Base-by-base conservation (phyloP, 768 basidiomycete genomes). In the Candolleomyces efflorescens region DNA sequence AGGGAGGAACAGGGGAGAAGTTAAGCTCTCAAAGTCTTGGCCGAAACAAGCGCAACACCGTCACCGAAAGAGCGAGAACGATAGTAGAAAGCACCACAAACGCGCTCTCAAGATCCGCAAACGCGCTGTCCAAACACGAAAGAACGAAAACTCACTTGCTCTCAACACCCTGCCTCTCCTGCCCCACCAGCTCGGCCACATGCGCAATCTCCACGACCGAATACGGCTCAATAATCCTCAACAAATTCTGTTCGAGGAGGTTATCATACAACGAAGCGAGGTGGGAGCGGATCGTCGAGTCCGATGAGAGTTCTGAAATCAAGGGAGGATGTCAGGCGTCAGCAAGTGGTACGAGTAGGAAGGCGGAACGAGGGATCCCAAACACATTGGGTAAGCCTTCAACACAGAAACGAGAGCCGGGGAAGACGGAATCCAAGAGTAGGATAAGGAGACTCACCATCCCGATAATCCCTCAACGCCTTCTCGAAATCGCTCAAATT, bases 191-290 rank as follows among this genome's bases (percentile, higher is more conserved):
- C 53, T 90, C 88, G 66, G 96, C 96, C 17, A 99, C 90, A 66
- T 94, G 85, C 54, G 85, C 85, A 20, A 99, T 82, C 73, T 98
- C 94, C 15, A 99, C 90, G 7, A 90, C 82, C 10, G 88, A 91
- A 71, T 96, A 99, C 1, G 95, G 96, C 74, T 99, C 96, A 22
- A 98, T 92, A 62, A 98, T 95, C 36, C 96, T 82, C 27, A 98
- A 77, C 5, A 99, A 76, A 71, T 99, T 99, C 71, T 98, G 96
- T 68, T 97, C 92, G 10, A 99, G 83, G 1, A 99, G 80, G 2
- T 94, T 98, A 69, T 99, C 97, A 72, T 98, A 99, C 23, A 99
- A 75, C 10, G 91, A 87, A 0, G 94, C 86, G 26, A 99, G 86
- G 68, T 99, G 96, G 10, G 93, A 92, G 50, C 94, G 89, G 69